These are phyloP conservation scores for Hemileia vastatrix DNA, from an alignment of 1,284 basidiomycete species.

Conservation along the genomic window DNA sequence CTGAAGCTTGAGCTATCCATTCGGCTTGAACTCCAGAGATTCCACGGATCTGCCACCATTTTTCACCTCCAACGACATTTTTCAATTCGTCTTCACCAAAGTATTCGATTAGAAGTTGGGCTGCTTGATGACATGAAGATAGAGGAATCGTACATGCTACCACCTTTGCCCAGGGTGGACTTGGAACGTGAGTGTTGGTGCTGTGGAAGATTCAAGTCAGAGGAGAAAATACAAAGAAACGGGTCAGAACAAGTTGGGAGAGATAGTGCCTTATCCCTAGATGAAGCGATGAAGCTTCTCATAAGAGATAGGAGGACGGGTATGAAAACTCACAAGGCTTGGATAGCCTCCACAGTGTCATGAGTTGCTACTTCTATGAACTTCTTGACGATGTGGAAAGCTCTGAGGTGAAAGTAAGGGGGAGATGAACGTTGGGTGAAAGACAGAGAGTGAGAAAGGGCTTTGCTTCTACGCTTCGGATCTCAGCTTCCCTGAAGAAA, in stretches of 20 bases:
- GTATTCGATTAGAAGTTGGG: conserved; percentile 62
- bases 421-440: too few relatives aligned
- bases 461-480: too few relatives aligned
- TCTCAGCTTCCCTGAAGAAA: too few relatives aligned
- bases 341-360: conserved; percentile 42
- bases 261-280: background rate
- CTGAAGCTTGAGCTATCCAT: conserved; percentile 61
- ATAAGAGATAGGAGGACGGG: background rate
- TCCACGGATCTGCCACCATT: conserved; percentile 95
- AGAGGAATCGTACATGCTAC: conserved; percentile 60
- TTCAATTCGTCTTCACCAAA: conserved; percentile 72
- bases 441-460: too few relatives aligned
- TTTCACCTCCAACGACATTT: conserved; percentile 71
- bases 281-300: background rate
- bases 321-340: conserved; percentile 25
- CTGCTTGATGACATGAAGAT: conserved; percentile 64
- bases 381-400: conserved; percentile 33
- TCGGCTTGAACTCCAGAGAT: conserved; percentile 67
- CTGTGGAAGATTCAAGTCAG: conserved; percentile 3
- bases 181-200: conserved; percentile 71
- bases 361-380: conserved; percentile 38
- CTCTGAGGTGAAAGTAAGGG: too few relatives aligned
- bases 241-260: background rate
- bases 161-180: conserved; percentile 78
- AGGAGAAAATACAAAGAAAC: background rate